Conservation (phyloP, 2,329 filamentous ascomycete species). For the Emydomyces testavorans region DNA sequence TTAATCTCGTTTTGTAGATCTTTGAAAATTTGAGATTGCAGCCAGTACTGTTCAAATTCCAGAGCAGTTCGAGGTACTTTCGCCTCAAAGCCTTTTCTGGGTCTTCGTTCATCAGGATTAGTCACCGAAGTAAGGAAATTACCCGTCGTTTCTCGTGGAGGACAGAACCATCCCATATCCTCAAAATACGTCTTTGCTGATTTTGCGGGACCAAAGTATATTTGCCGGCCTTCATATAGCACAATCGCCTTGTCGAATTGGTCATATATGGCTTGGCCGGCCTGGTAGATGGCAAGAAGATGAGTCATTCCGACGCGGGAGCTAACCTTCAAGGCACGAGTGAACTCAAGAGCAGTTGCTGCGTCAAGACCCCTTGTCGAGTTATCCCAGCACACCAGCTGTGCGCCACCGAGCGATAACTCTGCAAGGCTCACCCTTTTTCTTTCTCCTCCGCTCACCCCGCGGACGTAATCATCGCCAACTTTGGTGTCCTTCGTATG, state of each 20-base stretch:
- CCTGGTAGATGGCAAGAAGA: slow-evolving; percentile 50
- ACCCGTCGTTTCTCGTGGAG: slow-evolving; percentile 53
- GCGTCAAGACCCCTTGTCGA: slow-evolving; percentile 44
- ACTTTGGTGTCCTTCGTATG: slow-evolving; percentile 40
- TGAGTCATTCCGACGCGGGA: slow-evolving; percentile 42
- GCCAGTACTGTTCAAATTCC: slow-evolving; percentile 50
- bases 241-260: slow-evolving; percentile 65
- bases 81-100: slow-evolving; percentile 48
- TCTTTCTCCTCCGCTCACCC: slow-evolving; percentile 50
- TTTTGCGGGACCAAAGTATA: slow-evolving; percentile 57
- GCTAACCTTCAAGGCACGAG: slow-evolving; percentile 41
- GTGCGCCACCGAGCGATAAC: slow-evolving; percentile 29
- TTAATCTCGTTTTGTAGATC: slow-evolving; percentile 28
- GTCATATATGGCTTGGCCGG: slow-evolving; percentile 43
- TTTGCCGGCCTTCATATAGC: slow-evolving; percentile 64
- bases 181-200: slow-evolving; percentile 56
- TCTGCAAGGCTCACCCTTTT: slow-evolving; percentile 45
- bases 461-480: slow-evolving; percentile 47
- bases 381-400: slow-evolving; percentile 36
- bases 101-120: slow-evolving; percentile 49
- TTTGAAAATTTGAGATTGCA: slow-evolving; percentile 26
- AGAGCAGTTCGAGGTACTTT: slow-evolving; percentile 54
- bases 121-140: slow-evolving; percentile 62
- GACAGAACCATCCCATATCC: slow-evolving; percentile 57
- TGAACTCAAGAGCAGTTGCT: slow-evolving; percentile 49